Conservation (phyloP, 345 rosid species). For the Gossypium turneri region DNA sequence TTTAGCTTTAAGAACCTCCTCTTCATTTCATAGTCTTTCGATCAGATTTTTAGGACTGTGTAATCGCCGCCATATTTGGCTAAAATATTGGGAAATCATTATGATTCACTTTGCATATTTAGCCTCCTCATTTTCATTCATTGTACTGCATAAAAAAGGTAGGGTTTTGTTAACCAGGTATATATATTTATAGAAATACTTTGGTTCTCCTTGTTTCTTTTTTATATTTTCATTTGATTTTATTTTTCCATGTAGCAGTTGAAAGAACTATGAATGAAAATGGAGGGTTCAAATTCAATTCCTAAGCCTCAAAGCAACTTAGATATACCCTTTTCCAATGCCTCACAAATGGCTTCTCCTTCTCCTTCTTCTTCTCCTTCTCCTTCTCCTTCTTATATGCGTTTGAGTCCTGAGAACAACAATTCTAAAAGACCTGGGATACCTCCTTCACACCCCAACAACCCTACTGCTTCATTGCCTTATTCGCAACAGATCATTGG, state of each 20-base stretch:
- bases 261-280: conserved; percentile 10
- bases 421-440: conserved; percentile 29
- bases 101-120: conserved; percentile 11
- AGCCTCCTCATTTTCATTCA: conserved; percentile 10
- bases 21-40: neutral
- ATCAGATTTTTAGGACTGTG: conserved; percentile 12
- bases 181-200: neutral
- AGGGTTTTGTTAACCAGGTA: conserved; percentile 14
- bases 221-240: neutral
- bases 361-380: conserved; percentile 18
- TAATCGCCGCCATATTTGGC: conserved; percentile 26
- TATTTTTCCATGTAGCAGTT: neutral
- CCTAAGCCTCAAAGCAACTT: conserved; percentile 7
- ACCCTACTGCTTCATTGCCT: conserved; percentile 24
- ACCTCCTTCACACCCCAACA: conserved; percentile 36
- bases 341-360: conserved; percentile 31
- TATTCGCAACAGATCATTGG: conserved; percentile 34
- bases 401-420: conserved; percentile 21
- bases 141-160: neutral
- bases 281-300: conserved; percentile 16
- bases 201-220: neutral
- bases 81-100: neutral
- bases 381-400: neutral
- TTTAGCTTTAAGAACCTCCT: neutral
- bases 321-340: conserved; percentile 15